Evolutionary conservation across 2,329 filamentous ascomycete genomes (phyloP).

Genomic region (Aspergillus bombycis): DNA sequence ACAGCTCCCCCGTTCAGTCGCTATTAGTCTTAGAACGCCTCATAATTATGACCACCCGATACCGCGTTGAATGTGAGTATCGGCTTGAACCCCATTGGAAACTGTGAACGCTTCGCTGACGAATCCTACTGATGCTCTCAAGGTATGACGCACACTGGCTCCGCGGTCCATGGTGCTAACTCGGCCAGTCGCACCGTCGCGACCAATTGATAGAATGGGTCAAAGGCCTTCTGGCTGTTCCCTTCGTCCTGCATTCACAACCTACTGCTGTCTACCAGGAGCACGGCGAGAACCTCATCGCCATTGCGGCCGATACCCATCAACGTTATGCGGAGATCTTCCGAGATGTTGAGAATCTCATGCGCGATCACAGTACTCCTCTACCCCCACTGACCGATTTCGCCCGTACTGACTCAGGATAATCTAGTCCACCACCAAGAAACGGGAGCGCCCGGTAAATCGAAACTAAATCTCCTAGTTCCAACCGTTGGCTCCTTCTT

Average conservation of each 20-base stretch:
- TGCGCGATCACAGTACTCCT: conserved; percentile 82
- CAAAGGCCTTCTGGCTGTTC: conserved; percentile 89
- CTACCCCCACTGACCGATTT: not conserved
- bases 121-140: conserved; percentile 60
- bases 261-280: conserved; percentile 83
- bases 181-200: conserved; percentile 73
- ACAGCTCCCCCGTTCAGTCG: not conserved
- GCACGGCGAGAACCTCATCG: conserved; percentile 63
- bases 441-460: conserved; percentile 67
- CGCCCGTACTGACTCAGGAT: not conserved
- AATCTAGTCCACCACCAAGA: conserved; percentile 70
- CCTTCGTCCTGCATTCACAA: conserved; percentile 94
- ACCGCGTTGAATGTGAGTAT: conserved; percentile 70
- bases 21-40: not conserved
- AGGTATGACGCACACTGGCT: conserved; percentile 46
- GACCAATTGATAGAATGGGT: conserved; percentile 97
- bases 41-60: conserved; percentile 49
- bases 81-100: not conserved
- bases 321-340: conserved; percentile 93
- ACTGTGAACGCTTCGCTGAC: conserved; percentile 15
- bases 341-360: conserved; percentile 86
- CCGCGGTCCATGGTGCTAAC: not conserved
- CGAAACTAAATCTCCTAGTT: conserved; percentile 89
- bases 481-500: conserved; percentile 93
- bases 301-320: conserved; percentile 80